Base-by-base conservation (phyloP, 2,329 filamentous ascomycete genomes). In the Trichophyton mentagrophytes region DNA sequence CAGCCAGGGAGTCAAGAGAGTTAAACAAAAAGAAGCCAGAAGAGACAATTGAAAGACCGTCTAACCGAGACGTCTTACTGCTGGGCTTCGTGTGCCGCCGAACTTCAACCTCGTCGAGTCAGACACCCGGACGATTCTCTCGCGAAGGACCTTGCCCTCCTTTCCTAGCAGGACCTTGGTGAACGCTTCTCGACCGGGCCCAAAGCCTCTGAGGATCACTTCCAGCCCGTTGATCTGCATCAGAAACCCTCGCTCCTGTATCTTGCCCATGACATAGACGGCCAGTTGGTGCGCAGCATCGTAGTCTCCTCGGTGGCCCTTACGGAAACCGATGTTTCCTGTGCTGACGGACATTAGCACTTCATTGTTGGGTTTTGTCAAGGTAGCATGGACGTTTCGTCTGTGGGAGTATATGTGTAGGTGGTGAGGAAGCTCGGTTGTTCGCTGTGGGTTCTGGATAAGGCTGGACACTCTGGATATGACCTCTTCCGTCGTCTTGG, bases 361-460 rank as follows among this genome's bases (percentile, higher is more conserved):
- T 65, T 89, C 83, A 56, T 87, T 82, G 72, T 90, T 85, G 30
- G 93, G 91, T 69, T 86, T 85, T 22, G 90, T 89, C 66, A 96
- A 83, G 1, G 91, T 96, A 69, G 99, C 82, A 75, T 97, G 90
- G 20, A 89, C 93, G 78, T 99, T 99, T 82, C 96, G 93, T 77
- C 90, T 95, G 72, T 88, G 86, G 30, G 87, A 78, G 76, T 85
- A 92, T 72, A 99, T 80, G 77, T 96, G 89, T 65, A 99, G 81
- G 72, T 95, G 90, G 77, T 90, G 57, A 53, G 13, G 59, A 58
- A 55, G 36, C 22, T 47, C 42, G 42, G 40, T 49, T 25, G 49
- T 22, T 27, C 44, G 49, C 8, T 61, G 59, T 13, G 62, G 60
- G 42, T 61, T 33, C 17, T 42, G 60, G 13, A 33, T 33, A 7